phyloP scores from a whole-genome alignment of 371 early-diverging fungal genomes.

The Mortierella sp. region DNA sequence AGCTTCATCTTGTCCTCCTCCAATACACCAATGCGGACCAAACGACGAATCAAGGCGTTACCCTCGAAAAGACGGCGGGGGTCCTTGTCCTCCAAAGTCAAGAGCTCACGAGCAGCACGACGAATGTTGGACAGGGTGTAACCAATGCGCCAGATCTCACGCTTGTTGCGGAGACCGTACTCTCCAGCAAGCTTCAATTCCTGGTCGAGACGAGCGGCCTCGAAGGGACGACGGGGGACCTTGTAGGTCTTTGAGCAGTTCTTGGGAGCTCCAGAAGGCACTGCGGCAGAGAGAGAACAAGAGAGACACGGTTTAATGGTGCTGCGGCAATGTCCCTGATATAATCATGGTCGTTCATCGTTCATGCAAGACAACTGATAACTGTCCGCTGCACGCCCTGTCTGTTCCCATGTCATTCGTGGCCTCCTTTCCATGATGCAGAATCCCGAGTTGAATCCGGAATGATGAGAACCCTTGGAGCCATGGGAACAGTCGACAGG shows the following conservation, averaged over 20 bases:
- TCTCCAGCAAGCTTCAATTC: slow-evolving; percentile 99
- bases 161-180: slow-evolving; percentile 99
- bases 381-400: too few relatives aligned
- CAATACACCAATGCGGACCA: slow-evolving; percentile 98
- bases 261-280: slow-evolving; percentile 63
- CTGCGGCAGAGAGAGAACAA: slow-evolving; percentile 9
- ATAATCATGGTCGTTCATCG: too few relatives aligned
- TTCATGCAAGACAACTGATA: too few relatives aligned
- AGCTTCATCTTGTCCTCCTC: slow-evolving; percentile 97
- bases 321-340: slow-evolving; percentile 5
- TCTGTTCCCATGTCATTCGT: background rate
- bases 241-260: slow-evolving; percentile 94
- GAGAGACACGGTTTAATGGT: slow-evolving; percentile 32
- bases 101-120: slow-evolving; percentile 99
- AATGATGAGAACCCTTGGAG: too few relatives aligned
- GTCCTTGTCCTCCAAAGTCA: slow-evolving; percentile 98
- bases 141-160: slow-evolving; percentile 99
- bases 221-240: slow-evolving; percentile 99
- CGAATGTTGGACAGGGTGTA: slow-evolving; percentile 99
- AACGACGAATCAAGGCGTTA: slow-evolving; percentile 98
- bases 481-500: too few relatives aligned
- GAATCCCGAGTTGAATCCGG: too few relatives aligned
- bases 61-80: slow-evolving; percentile 99
- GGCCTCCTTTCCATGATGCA: background rate
- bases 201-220: slow-evolving; percentile 98